Base-by-base conservation (phyloP, 2,329 filamentous ascomycete species). In the Cyphellophora europaea region DNA sequence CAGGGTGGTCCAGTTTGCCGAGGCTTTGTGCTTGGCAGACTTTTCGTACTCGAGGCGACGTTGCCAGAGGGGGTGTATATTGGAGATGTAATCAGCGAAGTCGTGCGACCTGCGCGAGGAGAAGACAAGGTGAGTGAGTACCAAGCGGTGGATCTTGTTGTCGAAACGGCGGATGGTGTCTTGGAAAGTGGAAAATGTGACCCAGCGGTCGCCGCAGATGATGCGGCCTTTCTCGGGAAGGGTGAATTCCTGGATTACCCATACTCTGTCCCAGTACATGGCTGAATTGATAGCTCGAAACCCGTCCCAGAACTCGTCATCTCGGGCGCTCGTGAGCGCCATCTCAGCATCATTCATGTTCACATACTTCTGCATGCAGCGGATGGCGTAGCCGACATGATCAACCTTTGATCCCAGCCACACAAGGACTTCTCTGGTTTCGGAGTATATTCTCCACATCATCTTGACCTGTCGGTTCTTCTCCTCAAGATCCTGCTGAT, bases 401-500 rank as follows among this genome's bases (percentile, higher is more conserved):
- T 32, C 30, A 19, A 19, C 14, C 15, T 19, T 12, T 6, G 15
- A 18, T 2, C 45, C 45, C 14, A 48, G 30, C 45, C 45, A 48
- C 6, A 37, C 19, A 15, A 45, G 28, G 3, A 44, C 44, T 36
- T 40, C 43, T 5, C n/a, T 28, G 5, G 41, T 38, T 10, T 21
- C 21, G n/a, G 33, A 16, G 21, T 41, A 45, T 11, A 45, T 43
- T 13, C 37, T 32, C 13, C 35, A 41, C 42, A 44, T 44, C 29
- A 40, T 34, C 11, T 19, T 13, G 11, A 44, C 42, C 16, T 44
- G 36, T 2, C 16, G 15, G 19, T 14, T 27, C 19, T 36, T 18
- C 23, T 44, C 42, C 5, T 33, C 40, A 11, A 42, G 15, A 23
- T 44, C 34, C 6, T 40, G 15, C 31, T 44, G 42, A 29, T 44